These are phyloP conservation scores for Notholithocarpus densiflorus DNA, from an alignment of 306 rosid species.

Conservation along the genomic window DNA sequence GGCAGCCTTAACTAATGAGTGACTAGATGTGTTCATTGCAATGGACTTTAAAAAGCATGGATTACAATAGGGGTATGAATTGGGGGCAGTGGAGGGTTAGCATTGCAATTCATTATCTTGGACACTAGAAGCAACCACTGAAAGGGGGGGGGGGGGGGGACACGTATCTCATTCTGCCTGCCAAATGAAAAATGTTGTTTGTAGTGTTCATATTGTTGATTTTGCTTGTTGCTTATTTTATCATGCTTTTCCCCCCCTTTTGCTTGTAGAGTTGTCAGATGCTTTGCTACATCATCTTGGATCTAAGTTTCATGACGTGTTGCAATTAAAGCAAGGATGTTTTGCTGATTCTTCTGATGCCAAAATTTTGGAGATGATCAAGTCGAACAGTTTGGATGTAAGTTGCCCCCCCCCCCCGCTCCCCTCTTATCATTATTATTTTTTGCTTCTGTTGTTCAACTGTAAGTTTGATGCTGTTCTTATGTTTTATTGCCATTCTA, in stretches of 20 bases:
- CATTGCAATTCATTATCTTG: background rate
- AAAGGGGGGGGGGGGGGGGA: background rate
- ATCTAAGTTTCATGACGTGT: conserved; percentile 39
- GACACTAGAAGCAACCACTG: background rate
- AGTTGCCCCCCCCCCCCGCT: conserved; percentile 13
- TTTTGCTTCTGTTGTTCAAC: background rate
- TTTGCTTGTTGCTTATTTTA: conserved; percentile 17
- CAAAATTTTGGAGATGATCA: conserved; percentile 58
- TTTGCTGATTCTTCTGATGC: conserved; percentile 54
- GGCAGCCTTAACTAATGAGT: background rate
- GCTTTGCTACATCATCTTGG: conserved; percentile 29
- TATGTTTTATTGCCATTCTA: conserved; percentile 27
- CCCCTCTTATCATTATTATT: background rate
- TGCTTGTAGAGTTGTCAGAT: conserved; percentile 46
- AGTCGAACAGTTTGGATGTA: conserved; percentile 74
- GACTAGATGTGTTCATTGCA: background rate
- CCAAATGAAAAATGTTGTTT: conserved; percentile 6
- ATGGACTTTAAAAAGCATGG: background rate
- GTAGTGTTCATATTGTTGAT: too few relatives aligned
- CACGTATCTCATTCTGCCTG: background rate
- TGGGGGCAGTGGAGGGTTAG: background rate
- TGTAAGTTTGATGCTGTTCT: conserved; percentile 22
- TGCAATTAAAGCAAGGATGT: conserved; percentile 44
- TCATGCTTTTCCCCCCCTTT: background rate
- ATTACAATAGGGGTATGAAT: background rate